These are phyloP conservation scores for Candida pini DNA, from an alignment of 805 yeast genomes.

Conservation along the genomic window DNA sequence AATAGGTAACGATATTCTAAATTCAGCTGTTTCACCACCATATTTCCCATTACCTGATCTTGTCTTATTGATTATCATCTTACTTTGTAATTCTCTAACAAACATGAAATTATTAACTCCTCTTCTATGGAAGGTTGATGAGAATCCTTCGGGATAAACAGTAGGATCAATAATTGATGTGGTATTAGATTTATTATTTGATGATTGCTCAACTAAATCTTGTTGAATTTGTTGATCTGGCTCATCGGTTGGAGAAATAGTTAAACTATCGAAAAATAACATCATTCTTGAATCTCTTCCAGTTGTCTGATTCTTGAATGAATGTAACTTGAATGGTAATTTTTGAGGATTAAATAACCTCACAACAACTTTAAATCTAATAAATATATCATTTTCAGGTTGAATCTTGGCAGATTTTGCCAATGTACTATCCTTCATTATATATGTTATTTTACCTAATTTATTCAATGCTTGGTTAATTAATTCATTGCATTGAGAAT, in stretches of 20 bases:
- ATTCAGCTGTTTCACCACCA: constrained; percentile 34
- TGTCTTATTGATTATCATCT: constrained; percentile 35
- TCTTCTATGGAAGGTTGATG: constrained; percentile 43
- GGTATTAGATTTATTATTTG: constrained; percentile 12
- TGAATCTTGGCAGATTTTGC: constrained; percentile 18
- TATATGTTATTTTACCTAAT: constrained; percentile 21
- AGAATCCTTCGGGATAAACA: constrained; percentile 47
- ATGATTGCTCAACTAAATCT: background rate
- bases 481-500: constrained; percentile 17
- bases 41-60: constrained; percentile 17
- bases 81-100: constrained; percentile 43
- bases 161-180: too few relatives aligned
- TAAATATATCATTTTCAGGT: constrained; percentile 23
- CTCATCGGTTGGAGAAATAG: constrained; percentile 19
- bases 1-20: constrained; percentile 36
- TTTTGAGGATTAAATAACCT: constrained; percentile 21
- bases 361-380: constrained; percentile 21
- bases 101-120: constrained; percentile 47
- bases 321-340: constrained; percentile 23
- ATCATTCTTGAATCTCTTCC: constrained; percentile 28
- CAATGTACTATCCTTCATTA: constrained; percentile 14
- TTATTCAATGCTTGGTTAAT: constrained; percentile 22
- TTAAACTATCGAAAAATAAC: constrained; percentile 23
- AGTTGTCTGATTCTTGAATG: constrained; percentile 24
- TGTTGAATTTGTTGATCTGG: background rate